Conservation (phyloP, 1,284 basidiomycete genomes). For the Kwoniella shivajii region DNA sequence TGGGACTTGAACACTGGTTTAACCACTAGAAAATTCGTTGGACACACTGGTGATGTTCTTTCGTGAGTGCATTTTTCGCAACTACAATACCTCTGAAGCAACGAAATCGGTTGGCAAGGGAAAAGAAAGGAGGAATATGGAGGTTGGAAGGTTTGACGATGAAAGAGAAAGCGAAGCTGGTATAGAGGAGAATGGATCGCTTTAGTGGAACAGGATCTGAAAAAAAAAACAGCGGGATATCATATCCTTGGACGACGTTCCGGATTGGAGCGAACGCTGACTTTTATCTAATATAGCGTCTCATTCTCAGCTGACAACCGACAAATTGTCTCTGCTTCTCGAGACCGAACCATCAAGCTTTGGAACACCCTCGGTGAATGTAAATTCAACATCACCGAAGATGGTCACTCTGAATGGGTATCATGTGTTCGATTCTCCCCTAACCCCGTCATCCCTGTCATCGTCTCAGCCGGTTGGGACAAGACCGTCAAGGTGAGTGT, state of each 20-base stretch:
- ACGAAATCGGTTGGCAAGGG: not conserved
- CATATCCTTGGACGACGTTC: too few species aligned
- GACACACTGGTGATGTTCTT: conserved; percentile 96
- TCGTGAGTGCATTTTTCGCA: conserved; percentile 57
- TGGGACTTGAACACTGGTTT: conserved; percentile 97
- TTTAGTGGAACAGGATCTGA: not conserved
- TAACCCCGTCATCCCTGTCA: conserved; percentile 96
- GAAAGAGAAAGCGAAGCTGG: not conserved
- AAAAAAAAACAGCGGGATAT: too few species aligned
- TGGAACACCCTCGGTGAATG: conserved; percentile 99
- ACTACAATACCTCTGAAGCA: conserved; percentile 28
- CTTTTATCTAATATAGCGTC: conserved; percentile 57
- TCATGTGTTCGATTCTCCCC: conserved; percentile 99
- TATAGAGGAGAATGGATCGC: not conserved
- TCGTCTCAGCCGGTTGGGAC: conserved; percentile 99
- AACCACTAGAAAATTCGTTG: conserved; percentile 95
- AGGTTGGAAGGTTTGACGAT: too few species aligned
- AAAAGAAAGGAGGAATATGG: not conserved
- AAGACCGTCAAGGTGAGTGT: conserved; percentile 96
- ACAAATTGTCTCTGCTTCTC: conserved; percentile 97
- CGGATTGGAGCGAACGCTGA: not conserved
- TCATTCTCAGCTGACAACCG: conserved; percentile 97
- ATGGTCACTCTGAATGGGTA: conserved; percentile 97
- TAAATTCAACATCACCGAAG: conserved; percentile 99
- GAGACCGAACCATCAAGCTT: conserved; percentile 97